Evolutionary conservation across 192 early-diverging fungal species (phyloP).

Genomic region (Podochytrium sp.): DNA sequence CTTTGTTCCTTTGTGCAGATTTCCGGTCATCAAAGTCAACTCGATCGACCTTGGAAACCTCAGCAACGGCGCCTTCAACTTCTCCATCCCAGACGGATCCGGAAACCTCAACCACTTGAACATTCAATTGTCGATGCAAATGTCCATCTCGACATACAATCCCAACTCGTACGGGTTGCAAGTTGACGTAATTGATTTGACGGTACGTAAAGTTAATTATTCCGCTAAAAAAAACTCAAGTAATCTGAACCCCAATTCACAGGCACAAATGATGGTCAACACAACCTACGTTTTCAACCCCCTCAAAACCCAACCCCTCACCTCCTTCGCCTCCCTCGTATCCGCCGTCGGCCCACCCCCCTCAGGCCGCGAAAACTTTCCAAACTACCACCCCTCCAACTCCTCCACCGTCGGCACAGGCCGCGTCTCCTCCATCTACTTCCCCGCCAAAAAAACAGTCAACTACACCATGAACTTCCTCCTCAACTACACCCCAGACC

Average conservation of each 20-base stretch:
- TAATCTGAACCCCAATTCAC: neutral
- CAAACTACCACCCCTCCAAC: neutral
- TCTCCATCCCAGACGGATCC: slow-evolving; percentile 12
- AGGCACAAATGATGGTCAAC: slow-evolving; percentile 35
- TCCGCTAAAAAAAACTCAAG: neutral
- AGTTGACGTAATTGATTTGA: slow-evolving; percentile 27
- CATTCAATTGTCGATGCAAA: slow-evolving; percentile 11
- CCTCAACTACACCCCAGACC: slow-evolving; percentile 29
- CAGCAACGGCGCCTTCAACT: slow-evolving; percentile 7
- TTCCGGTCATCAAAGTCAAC: slow-evolving; percentile 27
- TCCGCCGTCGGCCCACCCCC: slow-evolving; percentile 1
- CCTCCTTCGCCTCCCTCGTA: neutral
- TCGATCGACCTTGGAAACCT: slow-evolving; percentile 17
- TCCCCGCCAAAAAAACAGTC: slow-evolving; percentile 24
- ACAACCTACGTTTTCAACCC: slow-evolving; percentile 20
- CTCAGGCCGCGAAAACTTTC: neutral
- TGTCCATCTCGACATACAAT: slow-evolving; percentile 23
- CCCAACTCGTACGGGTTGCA: slow-evolving; percentile 25
- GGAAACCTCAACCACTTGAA: slow-evolving; percentile 14
- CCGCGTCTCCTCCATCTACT: slow-evolving; percentile 9
- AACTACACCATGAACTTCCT: slow-evolving; percentile 38
- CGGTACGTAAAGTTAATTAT: slow-evolving; percentile 13
- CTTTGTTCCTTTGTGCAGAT: neutral
- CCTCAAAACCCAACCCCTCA: slow-evolving; percentile 13
- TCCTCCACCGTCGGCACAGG: slow-evolving; percentile 24